A percentile compares a stretch with the other conserved stretches of the same genome.
phyloP scores from a whole-genome alignment of 1,139 yeast genomes.

The Suhomyces terraborum region DNA sequence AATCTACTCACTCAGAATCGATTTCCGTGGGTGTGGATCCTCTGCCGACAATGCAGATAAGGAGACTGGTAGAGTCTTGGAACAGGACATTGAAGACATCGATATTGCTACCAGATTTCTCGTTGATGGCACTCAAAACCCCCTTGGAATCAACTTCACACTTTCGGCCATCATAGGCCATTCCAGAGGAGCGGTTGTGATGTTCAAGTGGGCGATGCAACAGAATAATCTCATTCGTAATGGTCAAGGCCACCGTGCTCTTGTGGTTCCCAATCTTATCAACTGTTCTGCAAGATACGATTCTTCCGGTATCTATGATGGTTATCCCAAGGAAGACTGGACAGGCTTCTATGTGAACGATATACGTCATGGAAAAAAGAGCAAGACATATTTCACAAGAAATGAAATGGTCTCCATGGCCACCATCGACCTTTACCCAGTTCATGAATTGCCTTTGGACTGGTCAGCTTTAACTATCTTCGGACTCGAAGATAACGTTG shows the following conservation, averaged over 20 bases:
- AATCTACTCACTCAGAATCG: constrained; percentile 68
- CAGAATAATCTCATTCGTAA: constrained; percentile 40
- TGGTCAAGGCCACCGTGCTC: constrained; percentile 28
- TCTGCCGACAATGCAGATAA: constrained; percentile 57
- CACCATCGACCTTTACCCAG: constrained; percentile 45
- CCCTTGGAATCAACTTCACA: constrained; percentile 41
- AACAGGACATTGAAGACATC: constrained; percentile 70
- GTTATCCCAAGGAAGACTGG: constrained; percentile 28
- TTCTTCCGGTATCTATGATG: constrained; percentile 37
- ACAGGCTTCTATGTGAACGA: constrained; percentile 29
- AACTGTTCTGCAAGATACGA: constrained; percentile 72
- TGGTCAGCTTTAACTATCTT: constrained; percentile 67
- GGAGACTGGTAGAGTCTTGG: constrained; percentile 54
- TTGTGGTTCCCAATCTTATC: constrained; percentile 61
- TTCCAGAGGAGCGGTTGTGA: constrained; percentile 79
- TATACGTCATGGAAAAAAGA: constrained; percentile 52
- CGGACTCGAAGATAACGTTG: constrained; percentile 66
- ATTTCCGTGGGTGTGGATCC: constrained; percentile 83
- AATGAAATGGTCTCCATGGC: constrained; percentile 60
- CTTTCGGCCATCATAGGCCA: constrained; percentile 68
- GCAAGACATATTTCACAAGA: constrained; percentile 41
- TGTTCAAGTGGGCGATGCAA: constrained; percentile 67
- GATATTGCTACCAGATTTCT: constrained; percentile 53
- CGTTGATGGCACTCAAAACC: constrained; percentile 34
- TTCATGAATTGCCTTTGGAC: constrained; percentile 46